Evolutionary conservation across 768 basidiomycete species (phyloP).

Genomic region (Leucocoprinus leucothites): DNA sequence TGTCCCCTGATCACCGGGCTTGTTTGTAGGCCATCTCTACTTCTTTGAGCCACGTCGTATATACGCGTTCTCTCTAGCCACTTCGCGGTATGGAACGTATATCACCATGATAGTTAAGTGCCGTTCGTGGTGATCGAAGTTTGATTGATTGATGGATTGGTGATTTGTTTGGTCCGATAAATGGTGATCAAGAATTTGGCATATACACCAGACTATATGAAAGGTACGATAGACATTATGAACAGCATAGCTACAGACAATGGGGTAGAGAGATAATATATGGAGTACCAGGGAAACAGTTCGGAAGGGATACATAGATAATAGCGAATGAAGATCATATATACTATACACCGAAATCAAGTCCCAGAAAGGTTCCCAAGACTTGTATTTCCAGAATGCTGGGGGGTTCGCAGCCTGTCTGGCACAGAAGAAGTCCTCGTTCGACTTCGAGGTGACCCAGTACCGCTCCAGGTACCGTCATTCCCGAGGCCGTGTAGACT

Average conservation of each 20-base stretch:
- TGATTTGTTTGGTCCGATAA: no score
- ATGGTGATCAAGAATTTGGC: no score
- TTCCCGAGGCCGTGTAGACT: constrained; percentile 42
- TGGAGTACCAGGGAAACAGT: background rate
- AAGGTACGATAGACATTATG: background rate
- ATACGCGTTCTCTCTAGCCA: background rate
- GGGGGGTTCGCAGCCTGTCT: constrained; percentile 20
- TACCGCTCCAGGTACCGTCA: constrained; percentile 20
- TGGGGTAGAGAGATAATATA: background rate
- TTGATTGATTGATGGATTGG: no score
- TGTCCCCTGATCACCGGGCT: background rate
- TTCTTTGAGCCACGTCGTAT: background rate
- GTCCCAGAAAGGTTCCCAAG: background rate
- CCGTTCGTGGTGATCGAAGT: no score
- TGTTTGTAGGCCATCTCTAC: background rate
- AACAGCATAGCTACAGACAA: no score
- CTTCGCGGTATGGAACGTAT: no score
- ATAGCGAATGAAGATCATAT: no score
- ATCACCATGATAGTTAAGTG: no score
- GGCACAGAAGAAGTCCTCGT: constrained; percentile 15
- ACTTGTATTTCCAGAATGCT: constrained; percentile 1
- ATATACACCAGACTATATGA: background rate
- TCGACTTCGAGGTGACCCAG: constrained; percentile 15
- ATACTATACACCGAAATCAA: no score
- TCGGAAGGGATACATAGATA: background rate